A percentile compares a stretch with the other conserved stretches of the same genome.
phyloP scores from a whole-genome alignment of 2,329 filamentous ascomycete species.

The Blumeria graminis region DNA sequence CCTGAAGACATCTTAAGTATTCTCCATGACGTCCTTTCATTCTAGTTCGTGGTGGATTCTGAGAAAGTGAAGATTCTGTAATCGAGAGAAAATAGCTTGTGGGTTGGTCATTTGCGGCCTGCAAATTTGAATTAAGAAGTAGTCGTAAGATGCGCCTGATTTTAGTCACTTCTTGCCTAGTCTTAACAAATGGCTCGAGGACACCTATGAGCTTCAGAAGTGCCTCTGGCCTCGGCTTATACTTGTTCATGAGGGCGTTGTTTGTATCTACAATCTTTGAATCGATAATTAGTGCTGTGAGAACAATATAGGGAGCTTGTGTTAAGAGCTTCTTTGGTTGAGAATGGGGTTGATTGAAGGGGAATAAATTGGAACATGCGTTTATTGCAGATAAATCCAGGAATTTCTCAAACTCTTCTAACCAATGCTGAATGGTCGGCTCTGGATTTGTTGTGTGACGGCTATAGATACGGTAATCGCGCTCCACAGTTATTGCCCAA shows the following conservation, averaged over 20 bases:
- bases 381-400: no score
- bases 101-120: slow-evolving; percentile 16
- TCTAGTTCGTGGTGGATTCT: slow-evolving; percentile 16
- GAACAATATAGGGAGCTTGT: no score
- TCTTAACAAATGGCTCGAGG: slow-evolving; percentile 28
- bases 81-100: slow-evolving; percentile 21
- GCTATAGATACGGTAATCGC: no score
- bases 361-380: no score
- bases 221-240: slow-evolving; percentile 14
- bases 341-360: no score
- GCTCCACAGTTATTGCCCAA: no score
- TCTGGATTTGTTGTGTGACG: no score
- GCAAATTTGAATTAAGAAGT: slow-evolving; percentile 24
- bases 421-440: no score
- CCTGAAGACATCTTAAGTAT: slow-evolving; percentile 28
- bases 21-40: slow-evolving; percentile 26
- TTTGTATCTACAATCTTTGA: not conserved
- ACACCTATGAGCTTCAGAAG: slow-evolving; percentile 19
- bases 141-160: slow-evolving; percentile 30
- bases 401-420: no score
- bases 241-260: not conserved
- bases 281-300: not conserved
- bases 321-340: no score
- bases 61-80: slow-evolving; percentile 17
- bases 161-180: slow-evolving; percentile 30